Evolutionary conservation across 352 stramenopile genomes (phyloP), one percentile per base, ranked within the genome.

Genomic region (Phytopythium cucurbitacearum): DNA sequence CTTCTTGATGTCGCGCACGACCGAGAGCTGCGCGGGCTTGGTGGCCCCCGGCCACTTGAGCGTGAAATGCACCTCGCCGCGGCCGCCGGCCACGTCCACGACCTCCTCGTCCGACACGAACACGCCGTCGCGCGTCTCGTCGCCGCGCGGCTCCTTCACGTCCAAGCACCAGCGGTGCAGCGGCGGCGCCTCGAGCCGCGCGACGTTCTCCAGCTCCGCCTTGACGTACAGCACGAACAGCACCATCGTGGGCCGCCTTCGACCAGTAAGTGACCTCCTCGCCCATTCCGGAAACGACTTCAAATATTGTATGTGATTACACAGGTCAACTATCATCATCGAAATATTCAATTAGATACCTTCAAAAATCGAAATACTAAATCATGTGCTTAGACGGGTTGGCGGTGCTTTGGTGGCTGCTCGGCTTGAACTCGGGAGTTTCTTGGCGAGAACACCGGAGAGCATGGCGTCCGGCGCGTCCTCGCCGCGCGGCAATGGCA

Each of bases 201-300:
- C 80, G 3, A 95, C 72, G 64, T 94, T 93, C 80, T 95, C 83
- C 32, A 95, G 72, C 4, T 95, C 84, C 8, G 82, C 86, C 65
- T 94, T 94, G 10, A 95, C 75, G 62, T 89, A 91, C 47, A 95
- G 69, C 67, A 94, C 80, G 59, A 85, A 90, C 33, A 94, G 67
- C 59, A 91, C 83, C 84, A 94, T 94, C 21, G 21, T 28, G 21
- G 21, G 21, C 21, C 48, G 40, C n/a, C 40, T 45, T 45, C 40
- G n/a, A 28, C 21, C 21, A 28, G 21, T 28, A 45, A 45, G 32
- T 45, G 40, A 45, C 8, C 40, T 45, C n/a, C 40, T 45, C 40
- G 40, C 6, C 32, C 5, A 45, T 32, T 45, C 32, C 40, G 40
- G 13, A 45, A 45, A n/a, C 40, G 21, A 28, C 21, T 28, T 28